Conservation (phyloP, 2,329 filamentous ascomycete species). For the Thelonectria discophora region DNA sequence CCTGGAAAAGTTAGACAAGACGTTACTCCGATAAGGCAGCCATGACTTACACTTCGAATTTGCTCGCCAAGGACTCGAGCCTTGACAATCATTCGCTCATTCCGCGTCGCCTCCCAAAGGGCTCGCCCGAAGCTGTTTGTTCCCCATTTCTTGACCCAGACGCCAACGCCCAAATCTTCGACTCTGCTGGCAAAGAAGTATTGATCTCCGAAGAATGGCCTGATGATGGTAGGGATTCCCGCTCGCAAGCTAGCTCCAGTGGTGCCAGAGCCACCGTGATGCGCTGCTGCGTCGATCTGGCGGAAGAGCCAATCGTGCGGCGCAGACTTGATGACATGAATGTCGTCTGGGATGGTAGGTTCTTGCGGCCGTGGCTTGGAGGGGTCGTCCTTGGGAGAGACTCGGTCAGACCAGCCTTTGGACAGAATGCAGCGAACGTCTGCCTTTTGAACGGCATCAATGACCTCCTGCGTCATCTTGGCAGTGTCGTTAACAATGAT, state of each 20-base stretch:
- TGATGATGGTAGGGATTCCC: constrained; percentile 91
- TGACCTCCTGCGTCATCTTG: constrained; percentile 89
- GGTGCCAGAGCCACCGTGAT: constrained; percentile 94
- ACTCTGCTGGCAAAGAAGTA: constrained; percentile 93
- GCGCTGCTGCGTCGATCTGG: constrained; percentile 92
- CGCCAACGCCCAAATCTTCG: constrained; percentile 91
- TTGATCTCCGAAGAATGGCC: constrained; percentile 97
- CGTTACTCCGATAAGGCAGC: not conserved
- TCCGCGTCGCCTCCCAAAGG: constrained; percentile 90
- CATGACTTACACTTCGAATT: constrained; percentile 77
- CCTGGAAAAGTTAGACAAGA: constrained; percentile 60
- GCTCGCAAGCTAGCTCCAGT: constrained; percentile 92
- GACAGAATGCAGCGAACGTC: constrained; percentile 95
- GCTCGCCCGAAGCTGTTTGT: constrained; percentile 85
- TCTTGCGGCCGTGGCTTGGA: constrained; percentile 64
- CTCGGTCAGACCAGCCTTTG: constrained; percentile 94
- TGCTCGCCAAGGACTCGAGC: constrained; percentile 83
- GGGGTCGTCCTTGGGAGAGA: constrained; percentile 57
- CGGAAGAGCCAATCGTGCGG: constrained; percentile 97
- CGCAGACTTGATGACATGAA: constrained; percentile 87
- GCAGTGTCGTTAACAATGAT: constrained; percentile 92
- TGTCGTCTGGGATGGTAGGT: constrained; percentile 77
- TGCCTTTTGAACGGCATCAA: constrained; percentile 88
- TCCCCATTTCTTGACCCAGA: constrained; percentile 89
- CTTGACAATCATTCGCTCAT: constrained; percentile 89